Percentiles rank a stretch among this genome's conserved stretches.
Conservation (phyloP, 768 basidiomycete genomes). For the Mycena albidolilacea region DNA sequence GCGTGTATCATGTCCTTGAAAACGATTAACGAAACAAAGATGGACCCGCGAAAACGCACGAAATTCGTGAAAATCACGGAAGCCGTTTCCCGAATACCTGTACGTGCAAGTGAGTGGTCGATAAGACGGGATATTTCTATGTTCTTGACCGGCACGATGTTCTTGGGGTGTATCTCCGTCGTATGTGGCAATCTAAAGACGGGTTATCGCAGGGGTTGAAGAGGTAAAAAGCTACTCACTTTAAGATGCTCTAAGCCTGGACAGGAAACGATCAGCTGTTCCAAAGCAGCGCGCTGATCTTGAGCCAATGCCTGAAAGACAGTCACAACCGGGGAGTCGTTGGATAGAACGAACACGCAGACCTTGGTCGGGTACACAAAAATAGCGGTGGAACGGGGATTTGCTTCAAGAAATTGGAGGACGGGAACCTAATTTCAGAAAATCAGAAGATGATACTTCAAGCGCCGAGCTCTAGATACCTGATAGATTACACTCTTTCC, state of each 20-base stretch:
- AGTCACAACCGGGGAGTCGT: neutral
- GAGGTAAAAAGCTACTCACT: constrained; percentile 49
- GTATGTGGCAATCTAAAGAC: constrained; percentile 77
- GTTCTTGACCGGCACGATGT: constrained; percentile 63
- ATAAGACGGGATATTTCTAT: constrained; percentile 21
- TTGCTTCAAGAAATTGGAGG: constrained; percentile 73
- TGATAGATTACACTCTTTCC: constrained; percentile 93
- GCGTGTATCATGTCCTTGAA: constrained; percentile 87
- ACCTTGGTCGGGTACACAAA: constrained; percentile 94
- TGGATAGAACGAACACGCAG: constrained; percentile 7
- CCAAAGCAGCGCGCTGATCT: constrained; percentile 83
- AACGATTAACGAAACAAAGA: constrained; percentile 3
- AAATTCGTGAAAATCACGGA: constrained; percentile 94
- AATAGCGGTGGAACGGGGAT: constrained; percentile 76
- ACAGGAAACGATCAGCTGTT: constrained; percentile 74
- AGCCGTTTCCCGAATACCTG: constrained; percentile 79
- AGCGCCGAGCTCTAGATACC: constrained; percentile 52
- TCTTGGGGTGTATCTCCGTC: constrained; percentile 92
- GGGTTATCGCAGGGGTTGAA: neutral
- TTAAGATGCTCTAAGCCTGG: constrained; percentile 74
- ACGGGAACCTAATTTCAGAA: constrained; percentile 73
- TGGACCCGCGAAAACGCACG: constrained; percentile 54
- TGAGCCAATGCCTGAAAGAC: constrained; percentile 83
- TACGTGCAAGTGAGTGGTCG: neutral
- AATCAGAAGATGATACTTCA: constrained; percentile 7